Conservation (phyloP, 2,329 filamentous ascomycete species). For the Cordyceps cicadae region DNA sequence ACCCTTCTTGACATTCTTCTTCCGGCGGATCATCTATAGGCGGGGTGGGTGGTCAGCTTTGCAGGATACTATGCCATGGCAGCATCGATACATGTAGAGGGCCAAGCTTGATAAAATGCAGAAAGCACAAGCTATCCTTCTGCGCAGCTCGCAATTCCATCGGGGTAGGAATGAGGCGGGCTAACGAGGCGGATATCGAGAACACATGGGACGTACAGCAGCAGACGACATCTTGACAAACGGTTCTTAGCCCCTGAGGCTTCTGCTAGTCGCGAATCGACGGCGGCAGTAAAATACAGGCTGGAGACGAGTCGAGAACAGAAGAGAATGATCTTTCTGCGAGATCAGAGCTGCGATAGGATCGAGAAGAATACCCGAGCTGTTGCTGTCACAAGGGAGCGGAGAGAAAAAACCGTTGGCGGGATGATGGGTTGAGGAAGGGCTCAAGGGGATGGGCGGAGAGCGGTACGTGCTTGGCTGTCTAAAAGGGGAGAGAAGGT, state of each 20-base stretch:
- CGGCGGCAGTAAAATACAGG: slow-evolving; percentile 1
- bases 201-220: slow-evolving; percentile 15
- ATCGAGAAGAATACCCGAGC: slow-evolving; percentile 5
- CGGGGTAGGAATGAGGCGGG: not conserved
- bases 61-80: not conserved
- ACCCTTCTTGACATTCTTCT: slow-evolving; percentile 99
- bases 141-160: not conserved
- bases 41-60: slow-evolving; percentile 7
- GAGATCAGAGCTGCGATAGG: not conserved
- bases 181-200: not conserved
- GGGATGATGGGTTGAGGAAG: slow-evolving; percentile 11
- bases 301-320: not conserved
- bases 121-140: not conserved
- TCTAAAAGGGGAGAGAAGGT: slow-evolving; percentile 16
- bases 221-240: slow-evolving; percentile 17
- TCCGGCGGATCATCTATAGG: slow-evolving; percentile 89
- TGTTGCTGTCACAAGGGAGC: not conserved
- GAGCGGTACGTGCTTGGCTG: slow-evolving; percentile 8
- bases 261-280: slow-evolving; percentile 7
- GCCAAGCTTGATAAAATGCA: not conserved
- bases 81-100: not conserved
- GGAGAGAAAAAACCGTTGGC: slow-evolving; percentile 5
- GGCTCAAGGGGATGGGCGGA: slow-evolving; percentile 9
- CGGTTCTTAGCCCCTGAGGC: slow-evolving; percentile 11
- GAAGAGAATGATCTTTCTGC: not conserved